Percentiles rank a stretch among this genome's conserved stretches.
Conservation (phyloP, 1,284 basidiomycete species). For the Rhodotorula sp. region DNA sequence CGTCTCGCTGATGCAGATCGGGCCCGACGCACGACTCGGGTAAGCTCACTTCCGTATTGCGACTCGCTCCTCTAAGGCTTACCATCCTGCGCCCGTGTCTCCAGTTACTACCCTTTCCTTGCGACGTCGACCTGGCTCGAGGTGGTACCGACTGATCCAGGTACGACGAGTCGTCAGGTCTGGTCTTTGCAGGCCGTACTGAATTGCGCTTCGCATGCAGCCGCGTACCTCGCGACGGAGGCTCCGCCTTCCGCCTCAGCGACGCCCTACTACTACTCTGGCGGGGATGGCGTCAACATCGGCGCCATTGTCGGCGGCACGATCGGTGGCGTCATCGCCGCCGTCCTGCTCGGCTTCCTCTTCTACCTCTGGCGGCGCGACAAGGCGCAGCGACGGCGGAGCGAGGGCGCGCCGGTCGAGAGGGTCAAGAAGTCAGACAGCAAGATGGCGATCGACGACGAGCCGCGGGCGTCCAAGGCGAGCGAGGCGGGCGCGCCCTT, state of each 20-base stretch:
- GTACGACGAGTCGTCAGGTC: background rate
- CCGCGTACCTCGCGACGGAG: slow-evolving; percentile 27
- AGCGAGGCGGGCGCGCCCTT: background rate
- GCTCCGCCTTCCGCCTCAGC: background rate
- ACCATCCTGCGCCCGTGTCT: too few species aligned
- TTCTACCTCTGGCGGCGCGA: slow-evolving; percentile 40
- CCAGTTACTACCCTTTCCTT: slow-evolving; percentile 39
- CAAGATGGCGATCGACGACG: slow-evolving; percentile 39
- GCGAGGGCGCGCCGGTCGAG: slow-evolving; percentile 21
- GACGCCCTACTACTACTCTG: background rate
- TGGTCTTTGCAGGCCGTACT: background rate
- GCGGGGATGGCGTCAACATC: background rate
- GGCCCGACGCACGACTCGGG: slow-evolving; percentile 37
- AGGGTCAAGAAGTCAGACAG: slow-evolving; percentile 32
- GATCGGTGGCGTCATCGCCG: slow-evolving; percentile 37
- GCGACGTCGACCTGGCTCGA: slow-evolving; percentile 37
- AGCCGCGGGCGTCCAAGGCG: slow-evolving; percentile 6
- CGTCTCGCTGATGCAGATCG: slow-evolving; percentile 31
- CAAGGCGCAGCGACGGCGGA: slow-evolving; percentile 13
- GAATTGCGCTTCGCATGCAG: background rate
- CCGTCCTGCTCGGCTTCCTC: slow-evolving; percentile 30
- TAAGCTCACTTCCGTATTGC: background rate
- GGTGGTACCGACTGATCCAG: slow-evolving; percentile 25
- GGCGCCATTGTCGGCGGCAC: slow-evolving; percentile 37
- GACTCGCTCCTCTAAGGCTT: too few species aligned